These are phyloP conservation scores for Solanum hybrid DNA, from an alignment of 305 asterid species.

Conservation along the genomic window DNA sequence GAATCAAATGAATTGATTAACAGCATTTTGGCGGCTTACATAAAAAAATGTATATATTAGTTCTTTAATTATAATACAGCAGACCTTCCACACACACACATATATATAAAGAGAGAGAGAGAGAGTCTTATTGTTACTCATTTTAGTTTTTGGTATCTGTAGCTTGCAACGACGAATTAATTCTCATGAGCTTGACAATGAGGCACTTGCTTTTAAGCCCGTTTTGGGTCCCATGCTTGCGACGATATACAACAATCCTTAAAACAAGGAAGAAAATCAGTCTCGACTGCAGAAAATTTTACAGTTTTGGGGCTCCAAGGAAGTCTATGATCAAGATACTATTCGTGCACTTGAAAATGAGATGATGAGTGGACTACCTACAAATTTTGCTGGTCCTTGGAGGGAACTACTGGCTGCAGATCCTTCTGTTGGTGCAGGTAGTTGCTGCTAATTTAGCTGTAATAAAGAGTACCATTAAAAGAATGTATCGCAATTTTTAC, in stretches of 20 bases:
- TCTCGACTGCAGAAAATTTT: constrained; percentile 43
- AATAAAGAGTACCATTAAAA: neutral
- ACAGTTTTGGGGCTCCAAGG: neutral
- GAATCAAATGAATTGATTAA: neutral
- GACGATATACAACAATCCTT: constrained; percentile 65
- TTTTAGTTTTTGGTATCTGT: constrained; percentile 12
- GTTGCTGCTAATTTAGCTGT: neutral
- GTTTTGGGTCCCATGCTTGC: constrained; percentile 84
- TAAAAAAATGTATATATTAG: neutral
- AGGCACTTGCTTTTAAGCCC: constrained; percentile 86
- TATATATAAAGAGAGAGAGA: no score
- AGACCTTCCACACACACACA: neutral
- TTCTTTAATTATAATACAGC: neutral
- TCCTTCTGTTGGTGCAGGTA: constrained; percentile 47
- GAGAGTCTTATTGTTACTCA: no score
- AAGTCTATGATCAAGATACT: neutral
- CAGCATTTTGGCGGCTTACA: neutral
- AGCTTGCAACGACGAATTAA: constrained; percentile 76
- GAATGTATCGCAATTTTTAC: neutral
- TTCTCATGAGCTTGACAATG: constrained; percentile 68
- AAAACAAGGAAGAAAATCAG: constrained; percentile 21
- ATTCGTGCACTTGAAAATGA: constrained; percentile 24
- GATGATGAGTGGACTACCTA: constrained; percentile 42
- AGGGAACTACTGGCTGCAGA: constrained; percentile 40
- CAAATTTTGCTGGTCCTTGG: constrained; percentile 27